phyloP scores from a whole-genome alignment of 2,329 filamentous ascomycete genomes.

The Arthroderma sp. region DNA sequence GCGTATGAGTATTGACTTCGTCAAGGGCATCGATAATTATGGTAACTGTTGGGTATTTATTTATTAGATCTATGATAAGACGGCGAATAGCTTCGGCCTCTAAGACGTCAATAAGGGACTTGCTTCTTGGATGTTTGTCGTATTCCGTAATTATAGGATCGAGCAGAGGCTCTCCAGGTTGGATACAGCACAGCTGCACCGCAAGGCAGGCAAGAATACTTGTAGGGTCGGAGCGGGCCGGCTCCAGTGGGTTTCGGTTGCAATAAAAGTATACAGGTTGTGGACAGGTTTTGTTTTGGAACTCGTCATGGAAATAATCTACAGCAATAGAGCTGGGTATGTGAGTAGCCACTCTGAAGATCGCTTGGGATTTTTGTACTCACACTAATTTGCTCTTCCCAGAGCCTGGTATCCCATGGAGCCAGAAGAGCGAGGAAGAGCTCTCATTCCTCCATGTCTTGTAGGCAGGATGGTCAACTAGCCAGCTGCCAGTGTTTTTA shows the following conservation, averaged over 20 bases:
- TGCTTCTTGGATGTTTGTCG: slow-evolving; percentile 7
- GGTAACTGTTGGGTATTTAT: slow-evolving; percentile 12
- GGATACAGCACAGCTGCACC: slow-evolving; percentile 12
- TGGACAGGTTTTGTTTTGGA: not conserved
- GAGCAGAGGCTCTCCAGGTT: slow-evolving; percentile 5
- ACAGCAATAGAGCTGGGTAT: slow-evolving; percentile 8
- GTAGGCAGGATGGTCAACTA: slow-evolving; percentile 9
- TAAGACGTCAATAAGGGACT: too few species aligned
- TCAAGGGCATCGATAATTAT: slow-evolving; percentile 26
- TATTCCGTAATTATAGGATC: slow-evolving; percentile 6
- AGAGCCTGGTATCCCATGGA: slow-evolving; percentile 14
- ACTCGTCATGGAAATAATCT: not conserved
- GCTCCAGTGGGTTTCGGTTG: slow-evolving; percentile 13
- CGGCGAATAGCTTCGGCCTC: slow-evolving; percentile 7
- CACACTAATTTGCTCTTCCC: slow-evolving; percentile 13
- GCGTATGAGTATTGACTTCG: slow-evolving; percentile 17
- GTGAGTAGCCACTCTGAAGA: not conserved
- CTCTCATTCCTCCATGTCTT: slow-evolving; percentile 9
- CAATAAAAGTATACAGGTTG: slow-evolving; percentile 19
- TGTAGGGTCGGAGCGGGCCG: slow-evolving; percentile 12
- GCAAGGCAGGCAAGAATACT: slow-evolving; percentile 13
- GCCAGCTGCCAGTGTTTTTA: slow-evolving; percentile 10
- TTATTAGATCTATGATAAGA: slow-evolving; percentile 16
- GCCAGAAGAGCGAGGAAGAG: slow-evolving; percentile 9
- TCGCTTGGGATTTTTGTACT: not conserved